Evolutionary conservation across 1,284 basidiomycete genomes (phyloP).

Genomic region (Puccinia coronata): DNA sequence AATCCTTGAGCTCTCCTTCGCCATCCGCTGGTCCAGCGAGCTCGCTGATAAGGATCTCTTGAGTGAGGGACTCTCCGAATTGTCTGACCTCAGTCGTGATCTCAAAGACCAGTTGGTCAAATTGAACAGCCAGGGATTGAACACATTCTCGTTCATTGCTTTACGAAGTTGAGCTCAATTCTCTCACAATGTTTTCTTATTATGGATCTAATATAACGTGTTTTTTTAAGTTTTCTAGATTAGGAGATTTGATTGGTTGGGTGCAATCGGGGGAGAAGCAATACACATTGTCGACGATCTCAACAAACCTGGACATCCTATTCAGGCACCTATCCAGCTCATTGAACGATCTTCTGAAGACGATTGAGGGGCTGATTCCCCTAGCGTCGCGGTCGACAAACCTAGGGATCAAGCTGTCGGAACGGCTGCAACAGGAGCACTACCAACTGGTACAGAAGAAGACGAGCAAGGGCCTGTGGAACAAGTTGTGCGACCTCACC

Average conservation of each 20-base stretch:
- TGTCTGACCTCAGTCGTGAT: slow-evolving; percentile 53
- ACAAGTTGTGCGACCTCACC: slow-evolving; percentile 45
- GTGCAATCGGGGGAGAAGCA: slow-evolving; percentile 25
- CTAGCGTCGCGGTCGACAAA: slow-evolving; percentile 51
- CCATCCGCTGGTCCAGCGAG: slow-evolving; percentile 52
- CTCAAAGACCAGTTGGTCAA: slow-evolving; percentile 54
- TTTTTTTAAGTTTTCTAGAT: slow-evolving; percentile 52
- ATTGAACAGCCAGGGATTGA: slow-evolving; percentile 51
- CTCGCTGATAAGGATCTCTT: slow-evolving; percentile 52
- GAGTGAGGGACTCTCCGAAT: slow-evolving; percentile 46
- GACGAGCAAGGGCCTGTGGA: slow-evolving; percentile 40
- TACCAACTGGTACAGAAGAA: slow-evolving; percentile 40
- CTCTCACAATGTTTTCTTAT: too few species aligned
- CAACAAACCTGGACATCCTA: slow-evolving; percentile 52
- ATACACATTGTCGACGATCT: slow-evolving; percentile 47
- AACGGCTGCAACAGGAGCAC: slow-evolving; percentile 49
- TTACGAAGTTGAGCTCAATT: slow-evolving; percentile 36
- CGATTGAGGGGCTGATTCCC: slow-evolving; percentile 54
- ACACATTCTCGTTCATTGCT: slow-evolving; percentile 51
- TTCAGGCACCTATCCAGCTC: slow-evolving; percentile 51
- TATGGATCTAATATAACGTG: too few species aligned
- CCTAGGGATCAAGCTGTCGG: slow-evolving; percentile 50
- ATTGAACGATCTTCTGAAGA: slow-evolving; percentile 51
- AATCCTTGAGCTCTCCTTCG: slow-evolving; percentile 54
- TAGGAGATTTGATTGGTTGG: slow-evolving; percentile 54